phyloP scores from a whole-genome alignment of 192 early-diverging fungal genomes.

The Coemansia reversa region DNA sequence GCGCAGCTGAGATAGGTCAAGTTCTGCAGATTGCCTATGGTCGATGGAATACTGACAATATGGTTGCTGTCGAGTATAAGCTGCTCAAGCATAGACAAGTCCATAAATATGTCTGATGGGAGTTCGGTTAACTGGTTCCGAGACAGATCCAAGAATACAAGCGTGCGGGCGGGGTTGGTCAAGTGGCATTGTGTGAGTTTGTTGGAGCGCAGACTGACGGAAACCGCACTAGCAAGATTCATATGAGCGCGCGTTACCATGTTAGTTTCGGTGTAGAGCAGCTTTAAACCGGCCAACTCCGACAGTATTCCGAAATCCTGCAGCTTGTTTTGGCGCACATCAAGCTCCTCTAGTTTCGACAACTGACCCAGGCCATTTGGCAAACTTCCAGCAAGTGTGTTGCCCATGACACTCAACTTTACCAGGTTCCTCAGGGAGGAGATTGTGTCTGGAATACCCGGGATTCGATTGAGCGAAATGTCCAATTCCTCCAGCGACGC shows the following conservation, averaged over 20 bases:
- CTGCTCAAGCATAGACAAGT: slow-evolving; percentile 57
- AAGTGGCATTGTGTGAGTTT: slow-evolving; percentile 69
- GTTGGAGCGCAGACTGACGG: slow-evolving; percentile 65
- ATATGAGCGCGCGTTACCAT: slow-evolving; percentile 62
- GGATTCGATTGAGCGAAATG: slow-evolving; percentile 82
- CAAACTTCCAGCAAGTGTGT: slow-evolving; percentile 68
- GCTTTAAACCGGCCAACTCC: slow-evolving; percentile 59
- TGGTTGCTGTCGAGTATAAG: slow-evolving; percentile 71
- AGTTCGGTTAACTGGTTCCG: slow-evolving; percentile 71
- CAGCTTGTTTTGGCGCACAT: slow-evolving; percentile 79
- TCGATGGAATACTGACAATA: slow-evolving; percentile 64
- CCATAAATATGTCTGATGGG: slow-evolving; percentile 60
- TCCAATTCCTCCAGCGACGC: slow-evolving; percentile 67
- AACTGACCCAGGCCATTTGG: slow-evolving; percentile 63
- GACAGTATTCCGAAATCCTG: slow-evolving; percentile 64
- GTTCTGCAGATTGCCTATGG: slow-evolving; percentile 58
- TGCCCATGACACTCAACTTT: slow-evolving; percentile 70
- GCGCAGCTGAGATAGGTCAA: slow-evolving; percentile 61
- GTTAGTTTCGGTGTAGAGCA: slow-evolving; percentile 72
- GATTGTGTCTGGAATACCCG: slow-evolving; percentile 68
- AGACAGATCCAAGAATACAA: slow-evolving; percentile 60
- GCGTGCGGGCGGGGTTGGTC: slow-evolving; percentile 41
- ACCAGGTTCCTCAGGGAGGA: slow-evolving; percentile 62
- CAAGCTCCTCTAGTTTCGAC: slow-evolving; percentile 65
- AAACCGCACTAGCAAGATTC: slow-evolving; percentile 58